Base-by-base conservation (phyloP, 441 rosid species). In the Pelargonium citronellum region DNA sequence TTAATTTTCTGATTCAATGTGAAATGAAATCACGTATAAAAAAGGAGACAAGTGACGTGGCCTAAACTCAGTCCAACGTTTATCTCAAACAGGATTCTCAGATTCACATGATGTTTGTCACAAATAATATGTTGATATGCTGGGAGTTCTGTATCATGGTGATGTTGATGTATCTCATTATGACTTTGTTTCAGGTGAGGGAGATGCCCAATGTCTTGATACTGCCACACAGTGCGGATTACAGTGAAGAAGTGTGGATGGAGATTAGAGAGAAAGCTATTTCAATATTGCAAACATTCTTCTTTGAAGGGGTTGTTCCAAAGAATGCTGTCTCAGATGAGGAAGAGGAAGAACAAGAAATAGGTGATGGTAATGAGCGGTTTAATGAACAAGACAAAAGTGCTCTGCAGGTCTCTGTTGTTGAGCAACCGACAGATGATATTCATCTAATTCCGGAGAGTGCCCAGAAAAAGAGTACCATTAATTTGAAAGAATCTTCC, bases 201-300 rank as follows among this genome's bases (percentile, higher is more conserved):
- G 99, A 95, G 85, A 92, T 92, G 99, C 98, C 99, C 65, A 95
- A 92, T 83, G 99, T 95, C 72, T 81, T 95, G 82, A 82, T 95
- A 78, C 95, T 90, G 79, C 98, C 99, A 20, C 96, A 87, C 41
- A 90, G 99, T 85, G 99, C 98, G 41, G 99, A 95, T 87, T 95
- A 92, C 73, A 95, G 98, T 75, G 99, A 95, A 87, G 99, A 95
- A 85, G 98, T 87, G 51, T 95, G 99, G 99, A 81, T 92, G 87
- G 98, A 95, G 84, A 89, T 92, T 67, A 85, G 98, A 75, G 99
- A 92, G 66, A 95, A 95, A 78, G 88, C 97, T 53, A 84, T 90
- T 68, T 87, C 96, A 68, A 79, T 92, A 69, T 80, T 95, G 77
- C 98, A 90, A 71, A 79, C 91, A 9, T 95, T 87, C 83, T 87